Evolutionary conservation across 2,329 filamentous ascomycete genomes (phyloP).

Genomic region (Colletotrichum tabaci): DNA sequence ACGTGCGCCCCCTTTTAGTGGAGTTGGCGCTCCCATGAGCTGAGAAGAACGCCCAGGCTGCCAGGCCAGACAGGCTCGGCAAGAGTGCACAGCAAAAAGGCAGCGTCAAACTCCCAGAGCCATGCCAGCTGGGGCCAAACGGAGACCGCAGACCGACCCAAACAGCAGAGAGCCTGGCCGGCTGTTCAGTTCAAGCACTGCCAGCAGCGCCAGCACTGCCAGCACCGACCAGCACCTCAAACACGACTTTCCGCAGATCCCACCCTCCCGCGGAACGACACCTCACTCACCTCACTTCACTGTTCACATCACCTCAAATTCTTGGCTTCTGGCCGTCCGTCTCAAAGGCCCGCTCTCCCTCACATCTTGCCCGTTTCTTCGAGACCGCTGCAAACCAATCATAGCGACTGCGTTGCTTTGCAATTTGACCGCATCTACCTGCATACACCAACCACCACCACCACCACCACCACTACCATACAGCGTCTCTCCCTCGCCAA

Average conservation of each 20-base stretch:
- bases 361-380: slow-evolving; percentile 11
- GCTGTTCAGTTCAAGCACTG: slow-evolving; percentile 30
- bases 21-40: slow-evolving; percentile 19
- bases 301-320: slow-evolving; percentile 24
- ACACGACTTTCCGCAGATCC: slow-evolving; percentile 43
- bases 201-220: slow-evolving; percentile 38
- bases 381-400: slow-evolving; percentile 32
- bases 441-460: background rate
- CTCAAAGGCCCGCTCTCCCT: slow-evolving; percentile 4
- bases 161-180: background rate
- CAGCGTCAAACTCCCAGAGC: slow-evolving; percentile 24
- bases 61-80: background rate
- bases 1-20: slow-evolving; percentile 30
- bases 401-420: slow-evolving; percentile 41
- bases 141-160: background rate
- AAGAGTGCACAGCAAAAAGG: slow-evolving; percentile 6
- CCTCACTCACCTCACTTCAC: slow-evolving; percentile 16
- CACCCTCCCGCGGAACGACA: slow-evolving; percentile 33
- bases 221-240: slow-evolving; percentile 34
- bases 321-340: slow-evolving; percentile 24
- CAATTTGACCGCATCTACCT: slow-evolving; percentile 14
- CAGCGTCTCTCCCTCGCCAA: background rate
- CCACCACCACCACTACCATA: background rate
- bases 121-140: slow-evolving; percentile 13
- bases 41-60: slow-evolving; percentile 5